phyloP scores from a whole-genome alignment of 768 basidiomycete species.

The Tylopilus subfusipes region DNA sequence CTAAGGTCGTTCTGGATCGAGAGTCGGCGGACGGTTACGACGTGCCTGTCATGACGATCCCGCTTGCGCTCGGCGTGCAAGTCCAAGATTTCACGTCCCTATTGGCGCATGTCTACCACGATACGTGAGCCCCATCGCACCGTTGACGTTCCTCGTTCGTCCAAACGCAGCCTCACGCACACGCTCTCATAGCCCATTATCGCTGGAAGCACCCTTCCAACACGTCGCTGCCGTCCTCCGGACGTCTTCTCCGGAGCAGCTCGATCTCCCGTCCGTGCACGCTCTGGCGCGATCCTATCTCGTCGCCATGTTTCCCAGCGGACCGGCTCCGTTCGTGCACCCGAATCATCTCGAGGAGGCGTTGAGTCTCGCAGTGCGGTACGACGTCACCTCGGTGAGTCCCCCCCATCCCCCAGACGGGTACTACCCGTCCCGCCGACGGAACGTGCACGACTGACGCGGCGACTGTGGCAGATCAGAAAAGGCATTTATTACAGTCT shows the following conservation, averaged over 20 bases:
- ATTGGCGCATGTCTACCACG: slow-evolving; percentile 65
- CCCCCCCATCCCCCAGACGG: not conserved
- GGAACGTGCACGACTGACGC: not conserved
- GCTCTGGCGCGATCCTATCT: slow-evolving; percentile 41
- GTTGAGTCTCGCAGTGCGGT: slow-evolving; percentile 46
- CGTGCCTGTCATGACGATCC: slow-evolving; percentile 29
- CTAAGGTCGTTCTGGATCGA: slow-evolving; percentile 22
- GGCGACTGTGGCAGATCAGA: slow-evolving; percentile 41
- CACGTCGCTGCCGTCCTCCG: slow-evolving; percentile 56
- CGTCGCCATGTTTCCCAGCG: slow-evolving; percentile 46
- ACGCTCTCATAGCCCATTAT: slow-evolving; percentile 45
- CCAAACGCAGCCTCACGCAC: not conserved
- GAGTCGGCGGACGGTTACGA: not conserved
- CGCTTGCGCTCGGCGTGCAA: slow-evolving; percentile 36
- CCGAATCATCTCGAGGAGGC: slow-evolving; percentile 51
- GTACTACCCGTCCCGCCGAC: too few relatives aligned
- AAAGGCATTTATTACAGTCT: slow-evolving; percentile 65
- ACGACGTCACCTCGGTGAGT: slow-evolving; percentile 50
- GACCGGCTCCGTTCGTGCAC: slow-evolving; percentile 41
- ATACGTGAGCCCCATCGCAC: slow-evolving; percentile 50
- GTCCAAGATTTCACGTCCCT: slow-evolving; percentile 52
- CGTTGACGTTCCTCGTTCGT: not conserved
- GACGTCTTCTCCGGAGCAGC: slow-evolving; percentile 49
- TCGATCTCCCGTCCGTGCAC: slow-evolving; percentile 58
- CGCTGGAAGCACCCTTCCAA: slow-evolving; percentile 39